Base-by-base conservation (phyloP, 148 eudicot species). In the Spergularia marina region DNA sequence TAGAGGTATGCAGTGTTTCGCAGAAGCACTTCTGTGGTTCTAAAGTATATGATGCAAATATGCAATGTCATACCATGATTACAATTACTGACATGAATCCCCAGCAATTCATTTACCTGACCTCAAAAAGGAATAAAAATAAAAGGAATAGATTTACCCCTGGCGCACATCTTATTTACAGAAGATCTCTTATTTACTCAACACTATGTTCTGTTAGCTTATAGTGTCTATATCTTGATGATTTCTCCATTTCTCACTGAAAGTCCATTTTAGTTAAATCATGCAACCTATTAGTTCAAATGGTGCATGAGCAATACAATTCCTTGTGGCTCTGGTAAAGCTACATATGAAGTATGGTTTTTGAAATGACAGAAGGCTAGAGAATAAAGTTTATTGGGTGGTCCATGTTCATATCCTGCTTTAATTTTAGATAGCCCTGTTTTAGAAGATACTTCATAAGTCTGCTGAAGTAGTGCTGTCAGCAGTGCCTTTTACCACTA, bases 1-100 rank as follows among this genome's bases (percentile, higher is more conserved):
- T 84, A 59, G 99, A 96, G 97, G 99, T 92, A 92, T 76, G 57
- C 66, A 65, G 20, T 58, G 44, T 55, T 20, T n/a, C 47, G 36
- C 51, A 56, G 30, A 12, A 20, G 30, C 23, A 65, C 11, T 7
- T 15, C 5, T 53, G 20, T 70, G 39, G 40, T 70, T 53, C 18
- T 23, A 41, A 67, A 34, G 20, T 57, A 74, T 73, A 16, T 14
- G 44, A 80, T 82, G 84, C 25, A 69, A 85, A 77, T 10, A 74
- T 82, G 6, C 69, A 74, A 64, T 75, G 30, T 53, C 72, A 52
- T 69, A 14, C 59, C 14, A 51, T 51, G 47, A 54, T 63, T n/a
- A 25, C 66, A 47, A 34, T 34, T 20, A 13, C 18, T 17, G 10
- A 63, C 51, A 62, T 53, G 49, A 0, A 13, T 74, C 30, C 69